Percentiles rank a stretch among this genome's conserved stretches.
These are phyloP conservation scores for Neoarthrinium moseri DNA, from an alignment of 2,329 filamentous ascomycete species.

Conservation along the genomic window DNA sequence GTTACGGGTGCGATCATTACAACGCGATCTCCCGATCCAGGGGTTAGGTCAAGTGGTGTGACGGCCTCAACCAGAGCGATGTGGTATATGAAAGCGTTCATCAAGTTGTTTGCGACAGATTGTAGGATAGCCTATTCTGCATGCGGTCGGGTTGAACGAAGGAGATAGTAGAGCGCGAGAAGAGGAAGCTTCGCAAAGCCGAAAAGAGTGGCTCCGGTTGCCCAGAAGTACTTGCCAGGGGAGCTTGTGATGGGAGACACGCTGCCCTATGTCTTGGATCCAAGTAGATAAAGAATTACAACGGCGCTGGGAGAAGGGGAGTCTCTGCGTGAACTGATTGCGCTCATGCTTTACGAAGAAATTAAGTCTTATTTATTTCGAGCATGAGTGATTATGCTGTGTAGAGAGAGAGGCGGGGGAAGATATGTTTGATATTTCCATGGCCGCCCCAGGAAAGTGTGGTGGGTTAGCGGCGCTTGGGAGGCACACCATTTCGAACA, in stretches of 20 bases:
- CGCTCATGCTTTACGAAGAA: too few species aligned
- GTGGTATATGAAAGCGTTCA: conserved; percentile 5
- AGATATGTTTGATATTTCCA: too few species aligned
- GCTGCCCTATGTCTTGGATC: too few species aligned
- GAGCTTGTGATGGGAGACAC: background rate
- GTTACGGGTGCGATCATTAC: background rate
- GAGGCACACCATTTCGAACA: too few species aligned
- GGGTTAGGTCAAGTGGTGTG: background rate
- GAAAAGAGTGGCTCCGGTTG: background rate
- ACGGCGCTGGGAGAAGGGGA: too few species aligned
- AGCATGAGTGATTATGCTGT: too few species aligned
- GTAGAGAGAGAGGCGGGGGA: too few species aligned
- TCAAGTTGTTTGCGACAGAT: conserved; percentile 1
- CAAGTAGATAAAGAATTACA: too few species aligned
- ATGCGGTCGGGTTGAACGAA: background rate
- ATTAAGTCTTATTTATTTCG: too few species aligned
- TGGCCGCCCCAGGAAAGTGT: too few species aligned
- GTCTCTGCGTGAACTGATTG: too few species aligned
- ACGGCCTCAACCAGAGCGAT: background rate
- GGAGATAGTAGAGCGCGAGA: conserved; percentile 2
- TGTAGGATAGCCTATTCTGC: conserved; percentile 2
- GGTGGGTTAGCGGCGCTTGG: too few species aligned
- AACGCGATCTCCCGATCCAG: background rate
- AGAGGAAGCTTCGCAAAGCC: background rate
- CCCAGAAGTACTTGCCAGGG: conserved; percentile 4